Evolutionary conservation across 1,139 yeast genomes (phyloP), one percentile per base, ranked within the genome.

Genomic region (Sugiyamaella grinbergsii): DNA sequence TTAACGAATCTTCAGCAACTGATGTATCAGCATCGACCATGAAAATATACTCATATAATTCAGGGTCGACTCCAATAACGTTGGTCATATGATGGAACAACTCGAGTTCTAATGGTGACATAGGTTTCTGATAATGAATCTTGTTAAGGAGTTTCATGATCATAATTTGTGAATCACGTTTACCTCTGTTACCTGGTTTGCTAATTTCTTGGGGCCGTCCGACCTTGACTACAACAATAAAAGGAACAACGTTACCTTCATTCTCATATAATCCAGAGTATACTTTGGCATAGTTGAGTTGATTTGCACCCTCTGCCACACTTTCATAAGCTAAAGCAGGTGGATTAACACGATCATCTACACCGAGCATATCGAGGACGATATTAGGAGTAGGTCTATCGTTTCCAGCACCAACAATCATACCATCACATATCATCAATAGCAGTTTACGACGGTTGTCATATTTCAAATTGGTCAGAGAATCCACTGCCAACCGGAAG

Each of bases 21-120:
- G 61, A 59, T 0, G 75, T 71, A 57, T 71, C 75, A 29, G 75
- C 75, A 58, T 71, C 75, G 10, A 71, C 71, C 58, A 71, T 70
- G 52, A 71, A 61, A 20, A 72, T 52, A 55, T 61, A 71, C 54
- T 71, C 75, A 48, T 71, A 71, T 16, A 69, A 58, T 49, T 70
- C 75, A 5, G 75, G 76, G 47, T 71, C 72, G 1, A 71, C 72
- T 37, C 75, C 75, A 54, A 71, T 69, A 29, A 72, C 66, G 51
- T 71, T 71, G 46, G 70, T 67, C 53, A 71, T 63, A 47, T 72
- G 76, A 39, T 72, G 74, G 60, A 69, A 71, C 28, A 71, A 51
- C 52, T 72, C 76, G 13, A 72, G 60, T 51, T 72, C 76, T 10
- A 72, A 58, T 5, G 75, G 75, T 34, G 58, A 58, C 76, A 72